These are phyloP conservation scores for Thraustochytrium sp. DNA, from an alignment of 352 stramenopile species.

Conservation along the genomic window DNA sequence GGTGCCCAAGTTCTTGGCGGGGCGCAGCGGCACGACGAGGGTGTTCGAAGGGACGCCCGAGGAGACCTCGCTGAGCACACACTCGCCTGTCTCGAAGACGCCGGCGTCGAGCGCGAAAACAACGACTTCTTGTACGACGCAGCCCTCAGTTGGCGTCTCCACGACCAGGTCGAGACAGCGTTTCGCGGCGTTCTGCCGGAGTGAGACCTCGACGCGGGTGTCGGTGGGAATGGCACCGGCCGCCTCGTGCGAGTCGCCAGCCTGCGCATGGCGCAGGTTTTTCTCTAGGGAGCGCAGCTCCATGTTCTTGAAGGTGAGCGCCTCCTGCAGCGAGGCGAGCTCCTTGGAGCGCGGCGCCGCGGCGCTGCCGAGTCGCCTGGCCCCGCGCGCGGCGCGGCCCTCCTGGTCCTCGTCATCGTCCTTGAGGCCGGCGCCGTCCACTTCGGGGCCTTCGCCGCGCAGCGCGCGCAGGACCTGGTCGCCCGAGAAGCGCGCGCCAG, in stretches of 20 bases:
- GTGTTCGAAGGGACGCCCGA: conserved; percentile 56
- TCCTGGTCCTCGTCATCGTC: background rate
- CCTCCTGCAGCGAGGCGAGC: conserved; percentile 49
- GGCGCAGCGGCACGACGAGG: conserved; percentile 56
- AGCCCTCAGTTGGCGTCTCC: conserved; percentile 71
- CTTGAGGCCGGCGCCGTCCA: background rate
- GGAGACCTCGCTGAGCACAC: conserved; percentile 62
- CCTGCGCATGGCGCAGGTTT: conserved; percentile 46
- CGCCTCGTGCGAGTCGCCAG: background rate
- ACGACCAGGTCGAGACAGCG: conserved; percentile 67
- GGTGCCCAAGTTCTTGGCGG: conserved; percentile 59
- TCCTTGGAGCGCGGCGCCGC: conserved; percentile 49
- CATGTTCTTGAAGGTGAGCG: conserved; percentile 64
- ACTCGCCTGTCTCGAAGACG: conserved; percentile 71
- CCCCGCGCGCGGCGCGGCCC: background rate
- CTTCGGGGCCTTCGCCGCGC: background rate
- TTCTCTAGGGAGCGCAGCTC: conserved; percentile 70
- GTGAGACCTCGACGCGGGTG: conserved; percentile 46
- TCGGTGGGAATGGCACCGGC: conserved; percentile 49
- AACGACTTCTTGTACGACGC: conserved; percentile 74
- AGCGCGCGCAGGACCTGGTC: background rate
- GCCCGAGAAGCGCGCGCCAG: background rate
- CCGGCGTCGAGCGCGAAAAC: conserved; percentile 75
- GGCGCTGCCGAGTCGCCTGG: background rate
- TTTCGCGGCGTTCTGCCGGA: conserved; percentile 37